Percentiles rank a stretch among this genome's conserved stretches.
These are phyloP conservation scores for Naganishia vaughanmartiniae DNA, from an alignment of 768 basidiomycete species.

Conservation along the genomic window DNA sequence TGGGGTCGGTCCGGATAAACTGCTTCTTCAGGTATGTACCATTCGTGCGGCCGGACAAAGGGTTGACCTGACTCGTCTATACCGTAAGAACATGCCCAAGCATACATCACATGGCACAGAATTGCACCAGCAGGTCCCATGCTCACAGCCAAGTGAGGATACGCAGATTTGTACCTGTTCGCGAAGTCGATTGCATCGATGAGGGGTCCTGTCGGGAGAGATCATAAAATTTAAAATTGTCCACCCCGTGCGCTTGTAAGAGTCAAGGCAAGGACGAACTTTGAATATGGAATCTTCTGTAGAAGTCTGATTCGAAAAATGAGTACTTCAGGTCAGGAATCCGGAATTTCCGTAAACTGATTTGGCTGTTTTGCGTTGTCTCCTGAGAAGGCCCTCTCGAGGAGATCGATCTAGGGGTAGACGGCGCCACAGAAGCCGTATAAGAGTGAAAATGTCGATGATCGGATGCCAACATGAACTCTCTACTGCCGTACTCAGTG, in stretches of 20 bases:
- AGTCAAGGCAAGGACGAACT: constrained; percentile 57
- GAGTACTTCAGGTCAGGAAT: constrained; percentile 72
- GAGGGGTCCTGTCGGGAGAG: constrained; percentile 65
- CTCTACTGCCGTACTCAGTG: not conserved
- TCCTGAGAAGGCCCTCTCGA: constrained; percentile 77
- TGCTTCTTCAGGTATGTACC: constrained; percentile 30
- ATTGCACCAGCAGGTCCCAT: constrained; percentile 73
- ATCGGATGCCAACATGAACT: not conserved
- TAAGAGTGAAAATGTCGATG: not conserved
- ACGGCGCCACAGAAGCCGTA: not conserved
- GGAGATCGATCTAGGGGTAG: constrained; percentile 68
- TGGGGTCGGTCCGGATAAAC: not conserved
- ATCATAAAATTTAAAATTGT: not conserved
- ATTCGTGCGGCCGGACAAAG: constrained; percentile 46
- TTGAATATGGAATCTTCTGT: constrained; percentile 77
- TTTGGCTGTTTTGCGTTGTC: not conserved
- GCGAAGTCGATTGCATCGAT: constrained; percentile 77
- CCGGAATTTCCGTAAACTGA: not conserved
- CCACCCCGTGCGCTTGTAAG: not conserved
- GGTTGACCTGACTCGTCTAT: constrained; percentile 73
- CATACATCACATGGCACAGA: constrained; percentile 73
- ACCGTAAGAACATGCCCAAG: constrained; percentile 88
- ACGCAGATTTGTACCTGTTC: constrained; percentile 57
- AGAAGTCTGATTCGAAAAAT: constrained; percentile 83
- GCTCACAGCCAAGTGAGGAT: constrained; percentile 56